Base-by-base conservation (phyloP, 768 basidiomycete species). In the Amyloporia xantha region DNA sequence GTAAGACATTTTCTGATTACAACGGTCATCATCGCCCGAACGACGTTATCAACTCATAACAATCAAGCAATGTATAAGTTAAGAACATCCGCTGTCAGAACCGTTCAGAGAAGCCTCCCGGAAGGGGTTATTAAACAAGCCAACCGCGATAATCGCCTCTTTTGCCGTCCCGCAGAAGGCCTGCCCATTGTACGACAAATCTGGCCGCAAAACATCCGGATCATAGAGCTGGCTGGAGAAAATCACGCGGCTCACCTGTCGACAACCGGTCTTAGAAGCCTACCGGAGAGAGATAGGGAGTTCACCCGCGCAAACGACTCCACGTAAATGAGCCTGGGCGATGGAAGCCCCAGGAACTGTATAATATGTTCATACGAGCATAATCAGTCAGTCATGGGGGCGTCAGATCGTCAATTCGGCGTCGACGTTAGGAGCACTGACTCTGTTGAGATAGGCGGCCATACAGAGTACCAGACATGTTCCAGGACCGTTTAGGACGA, bases 401-500 rank as follows among this genome's bases (percentile, higher is more conserved):
- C 30, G 9, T 7, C 30, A 7, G 30, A 33, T 33, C 15, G 15
- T 15, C 15, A 33, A 15, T 7, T 33, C n/a, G 30, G 15, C 30
- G 15, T 33, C 9, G 30, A 33, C 7, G 30, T 19, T 35, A 21
- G 24, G 9, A 20, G 20, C 12, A 69, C 79, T 56, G 62, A 89
- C 92, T 65, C 78, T 81, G 56, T 84, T 85, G 37, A 91, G 49
- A 60, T 81, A 84, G 12, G 81, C 76, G 0, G 86, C 81, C 13
- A 77, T 50, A 50, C 86, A 90, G 5, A 98, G 72, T 4, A 85
- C 70, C 27, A 94, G 80, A 62, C 91, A 94, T 5, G 95, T 97
- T 13, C 96, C 95, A 0, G 96, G 96, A 1, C 96, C 96, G 64
- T 98, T 98, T 24, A 98, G 66, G 44, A 99, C 68, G 42, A 99